Evolutionary conservation across 1,284 basidiomycete species (phyloP), one percentile per base, ranked within the genome.

Genomic region (Pascua sp.): DNA sequence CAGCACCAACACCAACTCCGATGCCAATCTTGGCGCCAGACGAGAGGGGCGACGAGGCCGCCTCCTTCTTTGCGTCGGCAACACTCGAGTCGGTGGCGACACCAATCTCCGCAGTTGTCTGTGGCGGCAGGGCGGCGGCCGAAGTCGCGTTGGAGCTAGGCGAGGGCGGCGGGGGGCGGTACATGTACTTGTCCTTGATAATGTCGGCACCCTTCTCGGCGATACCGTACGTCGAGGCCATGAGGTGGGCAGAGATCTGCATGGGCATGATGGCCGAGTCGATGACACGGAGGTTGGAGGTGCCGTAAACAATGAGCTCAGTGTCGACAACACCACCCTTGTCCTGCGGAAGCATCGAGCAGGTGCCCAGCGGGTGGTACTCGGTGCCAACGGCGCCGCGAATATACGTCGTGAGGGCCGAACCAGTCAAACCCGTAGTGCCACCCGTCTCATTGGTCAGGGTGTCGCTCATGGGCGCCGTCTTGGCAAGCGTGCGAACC

Each of bases 171-270:
- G 55, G 57, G 38, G 51, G 49, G 8, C 55, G 54, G 51, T 48
- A 45, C 53, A 38, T 17, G 57, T 55, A 17, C 9, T 39, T 41
- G 42, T 47, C 49, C 69, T 82, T 81, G 70, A 89, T 84, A 55
- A 88, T 78, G 47, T 81, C 80, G 7, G 85, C 81, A 0, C 82
- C 86, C 70, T 83, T 83, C 74, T 89, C 86, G 5, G 86, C 86
- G 47, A 88, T 77, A 36, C 85, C 88, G 68, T 87, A 91, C 2
- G 83, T 81, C 5, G 84, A 61, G 8, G 70, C 72, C 76, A 78
- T 78, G 46, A 73, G 61, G 59, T 79, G 77, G 5, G 77, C 73
- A 8, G 76, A 74, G 39, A 79, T 58, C 10, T 78, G 70, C 11
- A 80, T 63, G 1, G 80, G 80, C 48, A 79, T 71, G 65, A 81